Evolutionary conservation across 306 rosid genomes (phyloP), one percentile per base, ranked within the genome.

Genomic region (Lablab purpureus): DNA sequence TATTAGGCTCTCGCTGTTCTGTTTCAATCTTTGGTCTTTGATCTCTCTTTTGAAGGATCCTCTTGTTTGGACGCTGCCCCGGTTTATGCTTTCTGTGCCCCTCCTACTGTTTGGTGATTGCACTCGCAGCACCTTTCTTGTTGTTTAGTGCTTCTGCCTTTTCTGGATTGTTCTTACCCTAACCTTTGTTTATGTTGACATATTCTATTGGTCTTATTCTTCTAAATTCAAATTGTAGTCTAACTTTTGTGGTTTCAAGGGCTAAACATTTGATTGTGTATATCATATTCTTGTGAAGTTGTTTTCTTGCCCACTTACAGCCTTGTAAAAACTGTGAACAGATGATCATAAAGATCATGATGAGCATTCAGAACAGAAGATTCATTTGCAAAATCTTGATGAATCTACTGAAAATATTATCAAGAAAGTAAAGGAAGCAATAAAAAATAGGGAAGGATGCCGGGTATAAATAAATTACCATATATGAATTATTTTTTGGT

Each of bases 371-470:
- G 95, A 84, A 62, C 41, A 82, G 62, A 88, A 87, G 81, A 22
- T 47, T 85, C 90, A 94, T 78, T 68, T 85, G 47, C 90, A 87
- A 56, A 80, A 75, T 79, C 86, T 92, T 75, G 98, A 94, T 83
- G 84, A 88, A 80, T 76, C 84, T 41, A 88, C 98, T 46, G 94
- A 94, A 88, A 85, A 84, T 74, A 78, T 83, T 77, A 85, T 91
- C 46, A 90, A 94, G 84, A 92, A 81, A 83, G 97, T 94, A 73
- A 94, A 88, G 87, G 87, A 89, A 81, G 96, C 97, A 56, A 4
- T 94, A 74, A 79, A 72, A 54, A 58, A 80, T 36, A 82, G 91
- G 55, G 91, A 94, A 90, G 98, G 98, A 86, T 94, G 98, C 90
- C 88, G 87, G 94, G 98, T 92, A 92, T 23, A 82, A 50, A 54